Conservation (phyloP, 768 basidiomycete species). For the Psilocybe cubensis region DNA sequence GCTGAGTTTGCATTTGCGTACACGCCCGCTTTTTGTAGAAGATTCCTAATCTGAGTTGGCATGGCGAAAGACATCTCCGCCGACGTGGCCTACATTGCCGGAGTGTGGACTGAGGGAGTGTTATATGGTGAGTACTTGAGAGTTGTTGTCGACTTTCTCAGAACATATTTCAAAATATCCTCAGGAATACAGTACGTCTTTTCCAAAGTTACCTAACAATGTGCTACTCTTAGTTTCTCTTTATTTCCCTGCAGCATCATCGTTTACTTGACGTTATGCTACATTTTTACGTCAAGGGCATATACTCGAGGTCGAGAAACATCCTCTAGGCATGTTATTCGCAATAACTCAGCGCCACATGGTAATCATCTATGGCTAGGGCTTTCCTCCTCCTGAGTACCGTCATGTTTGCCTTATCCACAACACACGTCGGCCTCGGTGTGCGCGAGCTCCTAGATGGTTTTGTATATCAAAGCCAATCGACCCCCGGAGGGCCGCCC, state of each 20-base stretch:
- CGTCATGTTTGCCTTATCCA: constrained; percentile 30
- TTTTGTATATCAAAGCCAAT: constrained; percentile 22
- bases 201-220: too few species aligned
- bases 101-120: constrained; percentile 33
- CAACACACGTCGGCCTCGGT: constrained; percentile 27
- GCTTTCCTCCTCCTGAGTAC: constrained; percentile 23
- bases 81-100: constrained; percentile 33
- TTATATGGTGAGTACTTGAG: constrained; percentile 23
- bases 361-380: not conserved
- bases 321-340: constrained; percentile 16
- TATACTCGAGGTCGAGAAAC: constrained; percentile 23
- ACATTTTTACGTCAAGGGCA: constrained; percentile 20
- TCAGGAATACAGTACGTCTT: constrained; percentile 28
- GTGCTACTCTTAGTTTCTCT: too few species aligned
- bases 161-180: not conserved
- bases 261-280: constrained; percentile 26
- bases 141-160: not conserved
- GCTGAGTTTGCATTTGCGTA: too few species aligned
- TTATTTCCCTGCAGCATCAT: constrained; percentile 20
- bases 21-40: too few species aligned
- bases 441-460: constrained; percentile 28
- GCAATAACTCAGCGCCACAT: not conserved
- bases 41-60: too few species aligned
- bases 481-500: constrained; percentile 17
- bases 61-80: constrained; percentile 31